Conservation (phyloP, 2,329 filamentous ascomycete species). For the Pyrenochaeta sp. region DNA sequence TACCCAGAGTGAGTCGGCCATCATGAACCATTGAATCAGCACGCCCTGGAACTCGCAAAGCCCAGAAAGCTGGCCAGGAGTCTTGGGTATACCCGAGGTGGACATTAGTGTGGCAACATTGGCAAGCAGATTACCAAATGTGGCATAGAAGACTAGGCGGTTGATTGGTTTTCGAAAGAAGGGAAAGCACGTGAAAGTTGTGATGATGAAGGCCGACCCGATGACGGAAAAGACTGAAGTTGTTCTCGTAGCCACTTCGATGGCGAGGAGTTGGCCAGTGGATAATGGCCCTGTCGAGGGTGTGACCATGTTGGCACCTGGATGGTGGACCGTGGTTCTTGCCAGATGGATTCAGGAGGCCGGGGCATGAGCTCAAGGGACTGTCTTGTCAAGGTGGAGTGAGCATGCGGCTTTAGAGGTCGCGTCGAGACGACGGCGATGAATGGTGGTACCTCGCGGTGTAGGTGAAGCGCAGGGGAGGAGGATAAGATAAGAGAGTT, state of each 20-base stretch:
- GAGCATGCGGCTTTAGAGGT: not conserved
- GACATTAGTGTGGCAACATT: constrained; percentile 81
- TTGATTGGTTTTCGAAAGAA: constrained; percentile 89
- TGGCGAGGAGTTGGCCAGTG: constrained; percentile 45
- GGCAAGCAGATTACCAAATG: constrained; percentile 80
- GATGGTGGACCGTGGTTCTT: not conserved
- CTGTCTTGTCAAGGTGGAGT: not conserved
- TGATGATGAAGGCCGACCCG: constrained; percentile 75
- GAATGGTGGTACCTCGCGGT: not conserved
- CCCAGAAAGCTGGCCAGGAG: constrained; percentile 52
- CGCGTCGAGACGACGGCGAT: not conserved
- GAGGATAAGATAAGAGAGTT: too few relatives aligned
- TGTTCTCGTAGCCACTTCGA: constrained; percentile 71
- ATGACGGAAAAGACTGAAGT: constrained; percentile 76
- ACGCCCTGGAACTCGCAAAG: constrained; percentile 81
- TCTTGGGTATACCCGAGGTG: constrained; percentile 61
- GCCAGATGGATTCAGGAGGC: not conserved
- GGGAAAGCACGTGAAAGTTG: constrained; percentile 72
- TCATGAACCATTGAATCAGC: constrained; percentile 77
- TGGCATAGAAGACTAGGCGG: constrained; percentile 82
- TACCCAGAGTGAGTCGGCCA: constrained; percentile 48
- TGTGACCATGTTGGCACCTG: not conserved
- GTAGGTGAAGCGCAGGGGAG: not conserved
- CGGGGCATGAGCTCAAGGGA: not conserved
- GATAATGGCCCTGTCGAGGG: constrained; percentile 9